These are phyloP conservation scores for Penicillium sp. DNA, from an alignment of 2,329 filamentous ascomycete species.

Conservation along the genomic window DNA sequence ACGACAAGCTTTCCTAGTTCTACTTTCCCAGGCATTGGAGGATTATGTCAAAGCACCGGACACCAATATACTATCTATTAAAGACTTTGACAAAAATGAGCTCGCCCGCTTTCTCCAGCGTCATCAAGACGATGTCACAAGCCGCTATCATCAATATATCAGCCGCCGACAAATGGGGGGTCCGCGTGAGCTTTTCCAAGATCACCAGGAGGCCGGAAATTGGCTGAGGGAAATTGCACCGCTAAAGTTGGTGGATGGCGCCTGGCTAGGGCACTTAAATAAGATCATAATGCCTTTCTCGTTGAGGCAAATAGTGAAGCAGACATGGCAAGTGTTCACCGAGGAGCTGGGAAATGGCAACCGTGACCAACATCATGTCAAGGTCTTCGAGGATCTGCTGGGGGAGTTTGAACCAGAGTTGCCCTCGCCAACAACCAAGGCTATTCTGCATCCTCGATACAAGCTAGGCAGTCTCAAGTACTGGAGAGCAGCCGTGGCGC, in stretches of 20 bases:
- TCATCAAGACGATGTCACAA: slow-evolving; percentile 32
- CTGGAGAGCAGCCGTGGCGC: slow-evolving; percentile 49
- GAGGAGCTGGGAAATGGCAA: slow-evolving; percentile 55
- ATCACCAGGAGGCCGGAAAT: slow-evolving; percentile 37
- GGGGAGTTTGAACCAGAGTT: slow-evolving; percentile 29
- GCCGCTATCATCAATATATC: slow-evolving; percentile 37
- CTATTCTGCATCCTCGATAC: slow-evolving; percentile 23
- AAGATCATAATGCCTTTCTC: slow-evolving; percentile 46
- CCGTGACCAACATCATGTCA: slow-evolving; percentile 47
- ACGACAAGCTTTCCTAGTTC: slow-evolving; percentile 33
- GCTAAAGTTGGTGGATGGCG: slow-evolving; percentile 51
- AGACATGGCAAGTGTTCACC: slow-evolving; percentile 51
- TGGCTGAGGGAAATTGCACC: slow-evolving; percentile 46
- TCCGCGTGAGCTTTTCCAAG: slow-evolving; percentile 36
- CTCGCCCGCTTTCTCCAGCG: slow-evolving; percentile 33
- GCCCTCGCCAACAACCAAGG: slow-evolving; percentile 32
- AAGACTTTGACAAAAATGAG: slow-evolving; percentile 28
- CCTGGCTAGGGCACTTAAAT: slow-evolving; percentile 51
- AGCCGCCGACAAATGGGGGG: slow-evolving; percentile 22
- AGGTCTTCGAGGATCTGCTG: slow-evolving; percentile 37
- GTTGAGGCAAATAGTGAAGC: slow-evolving; percentile 40
- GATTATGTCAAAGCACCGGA: slow-evolving; percentile 19
- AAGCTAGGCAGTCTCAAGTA: slow-evolving; percentile 8
- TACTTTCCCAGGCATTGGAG: slow-evolving; percentile 37
- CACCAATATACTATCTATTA: slow-evolving; percentile 24